Percentiles rank a stretch among this genome's conserved stretches.
These are phyloP conservation scores for Cenococcum geophilum DNA, from an alignment of 495 filamentous ascomycete species.

Conservation along the genomic window DNA sequence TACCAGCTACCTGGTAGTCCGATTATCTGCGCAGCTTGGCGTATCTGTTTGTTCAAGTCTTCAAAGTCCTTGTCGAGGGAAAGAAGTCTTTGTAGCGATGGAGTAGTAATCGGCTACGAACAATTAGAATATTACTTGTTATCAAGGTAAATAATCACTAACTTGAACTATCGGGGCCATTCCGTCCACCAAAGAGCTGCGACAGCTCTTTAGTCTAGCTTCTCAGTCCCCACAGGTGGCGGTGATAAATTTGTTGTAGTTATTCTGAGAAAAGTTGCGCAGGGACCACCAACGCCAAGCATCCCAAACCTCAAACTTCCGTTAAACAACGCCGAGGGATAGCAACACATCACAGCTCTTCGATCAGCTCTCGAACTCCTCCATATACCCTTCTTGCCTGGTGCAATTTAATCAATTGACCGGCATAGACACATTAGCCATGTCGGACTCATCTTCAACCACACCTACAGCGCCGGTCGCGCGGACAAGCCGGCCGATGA, in stretches of 20 bases:
- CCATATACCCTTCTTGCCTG: not conserved
- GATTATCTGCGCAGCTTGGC: conserved; percentile 23
- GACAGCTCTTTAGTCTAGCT: not conserved
- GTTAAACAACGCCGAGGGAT: conserved; percentile 10
- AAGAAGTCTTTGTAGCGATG: conserved; percentile 26
- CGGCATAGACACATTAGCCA: conserved; percentile 34
- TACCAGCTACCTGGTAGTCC: conserved; percentile 32
- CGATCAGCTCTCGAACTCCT: not conserved
- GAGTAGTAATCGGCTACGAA: not conserved
- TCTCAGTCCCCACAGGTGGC: not conserved
- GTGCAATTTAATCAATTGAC: conserved; percentile 14
- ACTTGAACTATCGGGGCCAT: not conserved
- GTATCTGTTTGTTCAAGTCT: conserved; percentile 27
- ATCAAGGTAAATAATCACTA: not conserved
- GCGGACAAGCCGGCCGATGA: conserved; percentile 68
- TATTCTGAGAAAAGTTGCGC: conserved; percentile 15
- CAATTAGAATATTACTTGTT: not conserved
- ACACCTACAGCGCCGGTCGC: conserved; percentile 43
- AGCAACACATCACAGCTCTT: not conserved
- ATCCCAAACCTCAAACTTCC: conserved; percentile 13
- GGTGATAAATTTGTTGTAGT: not conserved
- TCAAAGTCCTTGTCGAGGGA: conserved; percentile 21
- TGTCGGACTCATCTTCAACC: conserved; percentile 52
- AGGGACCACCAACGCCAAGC: conserved; percentile 12
- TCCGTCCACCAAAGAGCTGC: not conserved